phyloP scores from a whole-genome alignment of 352 stramenopile species.

The Peronospora destructor region DNA sequence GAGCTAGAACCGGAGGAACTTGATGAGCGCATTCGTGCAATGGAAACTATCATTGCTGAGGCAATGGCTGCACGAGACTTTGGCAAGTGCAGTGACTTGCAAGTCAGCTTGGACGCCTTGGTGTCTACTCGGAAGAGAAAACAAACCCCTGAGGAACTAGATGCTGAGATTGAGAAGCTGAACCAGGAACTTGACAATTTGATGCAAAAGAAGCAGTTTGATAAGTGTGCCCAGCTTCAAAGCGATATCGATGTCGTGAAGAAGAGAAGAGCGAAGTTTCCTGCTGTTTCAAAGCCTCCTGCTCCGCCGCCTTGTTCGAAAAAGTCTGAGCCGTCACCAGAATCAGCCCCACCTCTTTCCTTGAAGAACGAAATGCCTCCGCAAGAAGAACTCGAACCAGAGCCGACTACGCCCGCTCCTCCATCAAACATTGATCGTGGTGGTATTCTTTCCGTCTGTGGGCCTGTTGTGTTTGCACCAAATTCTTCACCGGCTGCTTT shows the following conservation, averaged over 20 bases:
- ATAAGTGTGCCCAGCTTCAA: conserved; percentile 82
- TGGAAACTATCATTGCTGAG: conserved; percentile 61
- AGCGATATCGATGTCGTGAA: conserved; percentile 79
- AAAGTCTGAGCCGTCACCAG: conserved; percentile 27
- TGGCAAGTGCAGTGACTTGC: conserved; percentile 64
- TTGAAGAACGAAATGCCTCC: conserved; percentile 18
- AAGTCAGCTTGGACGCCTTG: conserved; percentile 60
- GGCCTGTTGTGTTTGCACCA: conserved; percentile 21
- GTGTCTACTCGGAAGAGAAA: conserved; percentile 79
- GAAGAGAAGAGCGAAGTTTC: conserved; percentile 56
- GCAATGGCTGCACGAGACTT: conserved; percentile 79
- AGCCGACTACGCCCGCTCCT: conserved; percentile 19
- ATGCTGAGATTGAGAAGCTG: conserved; percentile 67
- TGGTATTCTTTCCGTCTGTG: conserved; percentile 17
- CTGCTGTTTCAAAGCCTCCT: conserved; percentile 23
- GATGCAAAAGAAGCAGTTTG: conserved; percentile 82
- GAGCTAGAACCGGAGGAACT: conserved; percentile 79
- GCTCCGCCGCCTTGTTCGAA: conserved; percentile 30
- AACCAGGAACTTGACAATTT: conserved; percentile 54
- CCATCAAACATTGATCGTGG: conserved; percentile 30
- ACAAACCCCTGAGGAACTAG: conserved; percentile 76
- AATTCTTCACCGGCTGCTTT: conserved; percentile 46
- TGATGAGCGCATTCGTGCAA: conserved; percentile 64
- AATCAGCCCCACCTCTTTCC: conserved; percentile 22
- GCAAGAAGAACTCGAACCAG: conserved; percentile 10